Evolutionary conservation across 352 stramenopile species (phyloP), one percentile per base, ranked within the genome.

Genomic region (Pythium aphanidermatum): DNA sequence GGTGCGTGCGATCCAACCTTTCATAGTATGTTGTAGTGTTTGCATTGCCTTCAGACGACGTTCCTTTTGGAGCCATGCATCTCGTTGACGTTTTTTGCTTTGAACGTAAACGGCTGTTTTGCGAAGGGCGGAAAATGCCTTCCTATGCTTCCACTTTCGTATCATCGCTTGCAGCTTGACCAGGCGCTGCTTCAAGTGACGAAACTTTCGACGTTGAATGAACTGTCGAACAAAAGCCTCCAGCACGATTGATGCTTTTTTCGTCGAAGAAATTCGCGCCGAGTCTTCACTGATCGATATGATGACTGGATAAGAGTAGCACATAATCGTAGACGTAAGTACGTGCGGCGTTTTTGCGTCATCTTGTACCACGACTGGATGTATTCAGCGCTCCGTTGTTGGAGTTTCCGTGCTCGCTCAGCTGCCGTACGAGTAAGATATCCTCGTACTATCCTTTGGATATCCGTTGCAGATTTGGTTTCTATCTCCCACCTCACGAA

Each of bases 341-440:
- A 87, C 17, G 47, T 17, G 21, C 60, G 63, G 3, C 61, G 62
- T 20, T 60, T 38, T 2, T 47, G 32, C 1, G 64, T 52, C 74
- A 87, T 86, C 3, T 67, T 70, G 30, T 72, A 67, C 74, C 74
- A 87, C 4, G 60, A 69, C 56, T 90, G 70, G 16, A 90, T 38
- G 0, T 26, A 32, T 3, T 83, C 46, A 2, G 60, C 50, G 8
- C 63, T 63, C 0, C 74, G 65, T 12, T 55, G 55, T 16, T 64
- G 58, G 4, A 80, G 54, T 42, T 79, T 79, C n/a, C 68, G 61
- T n/a, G 65, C 54, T 8, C 74, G 72, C 35, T 90, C 77, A 4
- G 67, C 73, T 0, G 73, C 66, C 13, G 77, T 89, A 27, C 77
- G 74, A 13, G 63, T 50, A 23, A 90, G 53, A 37, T 83, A 90